Evolutionary conservation across 83 land plant species (phyloP), one percentile per base, ranked within the genome.

Genomic region (Picea engelmannii): DNA sequence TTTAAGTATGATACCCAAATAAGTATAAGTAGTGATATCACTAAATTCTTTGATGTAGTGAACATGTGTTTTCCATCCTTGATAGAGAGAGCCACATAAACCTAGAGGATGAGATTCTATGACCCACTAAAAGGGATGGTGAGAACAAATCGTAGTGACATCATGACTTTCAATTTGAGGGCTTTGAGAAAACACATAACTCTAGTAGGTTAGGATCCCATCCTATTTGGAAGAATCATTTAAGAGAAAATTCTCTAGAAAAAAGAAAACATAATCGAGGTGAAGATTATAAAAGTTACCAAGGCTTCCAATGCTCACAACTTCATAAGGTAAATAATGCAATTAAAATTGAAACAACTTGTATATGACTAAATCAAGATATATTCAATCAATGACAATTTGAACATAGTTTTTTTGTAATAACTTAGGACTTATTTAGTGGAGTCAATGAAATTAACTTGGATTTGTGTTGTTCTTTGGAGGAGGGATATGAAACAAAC

Each of bases 271-370:
- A 73, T 65, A 11, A 68, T 38, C 18, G 75, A 73, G 44, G 4
- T 61, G 1, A 85, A 86, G 65, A 65, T 81, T 17, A 55, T 74
- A 44, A 76, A 75, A 40, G 86, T 68, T 1, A 92, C 96, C 6
- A 82, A 86, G 18, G 82, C 89, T 13, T 92, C 92, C 3, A 88
- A 93, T 67, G 89, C 85, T 7, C 92, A 93, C 40, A 86, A 84
- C 0, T 93, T 93, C 42, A 84, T 93, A 0, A 91, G 91, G 44
- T 40, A 40, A 40, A 40, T 40, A 5, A 40, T 40, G 44, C 44
- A 40, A 40, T 40, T 5, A 1, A 40, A 40, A 3, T 40, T 40
- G 42, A 40, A 40, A 1, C 42, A 40, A 40, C 4, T 40, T 40
- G 42, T 40, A 4, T 40, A 40, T 40, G 42, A 40, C 2, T 40